phyloP scores from a whole-genome alignment of 331 rosid species.

The Telfairia occidentalis region DNA sequence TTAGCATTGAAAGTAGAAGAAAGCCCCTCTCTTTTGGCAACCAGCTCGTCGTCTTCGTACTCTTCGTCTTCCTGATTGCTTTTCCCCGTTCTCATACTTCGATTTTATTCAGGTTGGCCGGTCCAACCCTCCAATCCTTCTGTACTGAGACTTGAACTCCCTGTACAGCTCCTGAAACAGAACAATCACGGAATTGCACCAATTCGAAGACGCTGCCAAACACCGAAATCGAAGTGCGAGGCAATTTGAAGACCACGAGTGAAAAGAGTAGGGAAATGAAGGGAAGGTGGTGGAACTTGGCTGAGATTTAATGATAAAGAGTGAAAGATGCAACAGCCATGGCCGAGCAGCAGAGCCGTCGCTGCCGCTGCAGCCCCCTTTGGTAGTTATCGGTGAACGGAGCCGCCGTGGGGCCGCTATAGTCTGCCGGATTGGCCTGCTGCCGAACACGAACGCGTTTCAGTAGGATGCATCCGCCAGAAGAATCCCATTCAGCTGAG shows the following conservation, averaged over 20 bases:
- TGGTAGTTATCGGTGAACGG: conserved; percentile 5
- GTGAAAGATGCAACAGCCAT: background rate
- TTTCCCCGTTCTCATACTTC: conserved; percentile 66
- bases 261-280: background rate
- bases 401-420: background rate
- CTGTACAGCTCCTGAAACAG: background rate
- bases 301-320: background rate
- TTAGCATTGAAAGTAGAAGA: conserved; percentile 41
- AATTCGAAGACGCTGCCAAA: background rate
- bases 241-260: background rate
- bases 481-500: conserved; percentile 6
- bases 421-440: background rate
- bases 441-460: background rate
- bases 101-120: background rate
- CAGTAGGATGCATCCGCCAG: conserved; percentile 8
- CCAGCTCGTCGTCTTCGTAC: conserved; percentile 75
- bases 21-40: conserved; percentile 53
- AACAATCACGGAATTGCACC: background rate
- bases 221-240: background rate
- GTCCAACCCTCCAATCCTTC: background rate
- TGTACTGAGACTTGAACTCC: background rate
- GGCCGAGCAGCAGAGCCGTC: background rate
- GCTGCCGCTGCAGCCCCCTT: too few species aligned
- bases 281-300: background rate
- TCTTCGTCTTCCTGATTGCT: conserved; percentile 70